Evolutionary conservation across 768 basidiomycete species (phyloP).

Genomic region (Kwoniella mangroviensis): DNA sequence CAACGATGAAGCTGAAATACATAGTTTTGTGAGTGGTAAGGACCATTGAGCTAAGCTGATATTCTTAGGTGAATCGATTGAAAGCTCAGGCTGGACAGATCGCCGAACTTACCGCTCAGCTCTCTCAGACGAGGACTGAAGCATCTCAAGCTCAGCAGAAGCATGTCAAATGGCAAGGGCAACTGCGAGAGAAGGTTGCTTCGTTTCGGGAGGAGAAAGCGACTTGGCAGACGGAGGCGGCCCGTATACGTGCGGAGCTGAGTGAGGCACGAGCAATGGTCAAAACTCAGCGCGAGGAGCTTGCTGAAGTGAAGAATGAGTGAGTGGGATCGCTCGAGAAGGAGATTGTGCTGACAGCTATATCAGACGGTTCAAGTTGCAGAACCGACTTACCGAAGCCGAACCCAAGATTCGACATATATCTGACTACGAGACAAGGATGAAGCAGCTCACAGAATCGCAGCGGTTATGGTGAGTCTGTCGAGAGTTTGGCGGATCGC

Average conservation of each 20-base stretch:
- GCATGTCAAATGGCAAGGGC: slow-evolving; percentile 80
- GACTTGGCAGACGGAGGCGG: slow-evolving; percentile 73
- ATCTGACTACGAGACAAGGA: slow-evolving; percentile 82
- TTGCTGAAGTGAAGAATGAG: slow-evolving; percentile 56
- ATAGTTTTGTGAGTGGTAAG: slow-evolving; percentile 44
- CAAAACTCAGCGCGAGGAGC: slow-evolving; percentile 51
- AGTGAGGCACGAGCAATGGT: slow-evolving; percentile 59
- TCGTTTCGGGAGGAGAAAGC: slow-evolving; percentile 79
- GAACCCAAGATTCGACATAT: slow-evolving; percentile 80
- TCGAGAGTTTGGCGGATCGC: too few species aligned
- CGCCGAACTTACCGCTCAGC: slow-evolving; percentile 59
- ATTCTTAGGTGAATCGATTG: slow-evolving; percentile 42
- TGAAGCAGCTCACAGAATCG: slow-evolving; percentile 76
- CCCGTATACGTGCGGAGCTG: slow-evolving; percentile 69
- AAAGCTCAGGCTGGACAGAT: slow-evolving; percentile 50
- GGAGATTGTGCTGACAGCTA: slow-evolving; percentile 7
- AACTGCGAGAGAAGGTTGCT: slow-evolving; percentile 76
- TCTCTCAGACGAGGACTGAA: slow-evolving; percentile 74
- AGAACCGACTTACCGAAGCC: slow-evolving; percentile 76
- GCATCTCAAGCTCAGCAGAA: slow-evolving; percentile 74
- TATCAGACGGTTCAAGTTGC: slow-evolving; percentile 68
- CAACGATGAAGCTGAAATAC: slow-evolving; percentile 52
- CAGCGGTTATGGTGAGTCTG: slow-evolving; percentile 74
- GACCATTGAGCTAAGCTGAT: slow-evolving; percentile 13
- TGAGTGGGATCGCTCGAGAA: slow-evolving; percentile 27